Evolutionary conservation across 257 asterid species (phyloP), one percentile per base, ranked within the genome.

Genomic region (Apocynum venetum): DNA sequence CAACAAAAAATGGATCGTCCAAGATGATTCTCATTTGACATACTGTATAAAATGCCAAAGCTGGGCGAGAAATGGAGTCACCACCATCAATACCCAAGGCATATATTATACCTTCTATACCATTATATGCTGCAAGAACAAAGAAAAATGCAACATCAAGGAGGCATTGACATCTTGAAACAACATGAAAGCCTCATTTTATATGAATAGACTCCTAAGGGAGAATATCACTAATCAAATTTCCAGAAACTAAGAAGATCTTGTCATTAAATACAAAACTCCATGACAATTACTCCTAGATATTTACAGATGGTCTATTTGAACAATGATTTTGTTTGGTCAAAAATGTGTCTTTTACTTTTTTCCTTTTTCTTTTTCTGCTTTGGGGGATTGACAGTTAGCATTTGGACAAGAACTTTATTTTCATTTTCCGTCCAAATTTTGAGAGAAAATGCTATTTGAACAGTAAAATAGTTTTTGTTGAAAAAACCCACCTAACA

Each of bases 51-150:
- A 92, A 78, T 13, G 71, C 72, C 72, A 67, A 12, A 63, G 93
- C 92, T 73, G 87, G 86, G 20, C 75, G 65, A 85, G 86, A 76
- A 72, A 88, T 87, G 49, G 89, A 87, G 65, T 80, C 90, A 81
- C 96, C 93, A 68, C 97, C 97, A 73, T 91, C 93, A 44, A 90
- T 86, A 40, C 75, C 87, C 76, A 90, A 79, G 64, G 87, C 88
- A 86, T 72, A 63, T 53, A 86, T 79, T 77, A 89, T 78, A 61
- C 74, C 11, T 0, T 76, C 61, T 76, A 92, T 86, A 79, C 91
- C 93, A 36, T 80, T 56, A 61, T 65, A 47, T 19, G 96, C 97
- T 89, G 83, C 85, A 87, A 82, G 63, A 75, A 75, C 68, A 67
- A 74, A 77, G 76, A 64, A 56, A 43, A n/a, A 79, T 59, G 8